Conservation (phyloP, 2,329 filamentous ascomycete species). For the Claviceps monticola region DNA sequence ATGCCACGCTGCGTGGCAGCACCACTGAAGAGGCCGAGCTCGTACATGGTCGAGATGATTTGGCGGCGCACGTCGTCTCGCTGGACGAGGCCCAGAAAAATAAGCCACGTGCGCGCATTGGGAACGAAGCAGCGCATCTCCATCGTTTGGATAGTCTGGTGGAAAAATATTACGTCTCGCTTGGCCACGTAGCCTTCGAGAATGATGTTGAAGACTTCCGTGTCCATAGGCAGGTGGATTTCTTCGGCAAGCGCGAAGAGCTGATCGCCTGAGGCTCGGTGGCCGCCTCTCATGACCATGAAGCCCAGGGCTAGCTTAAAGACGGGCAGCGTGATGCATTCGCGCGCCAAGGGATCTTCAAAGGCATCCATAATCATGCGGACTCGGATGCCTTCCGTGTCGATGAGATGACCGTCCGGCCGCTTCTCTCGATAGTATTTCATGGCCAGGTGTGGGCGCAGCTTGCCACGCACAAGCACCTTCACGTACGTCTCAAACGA, state of each 20-base stretch:
- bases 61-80: conserved; percentile 39
- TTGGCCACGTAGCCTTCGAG: conserved; percentile 26
- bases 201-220: conserved; percentile 34
- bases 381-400: conserved; percentile 26
- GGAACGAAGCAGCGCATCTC: conserved; percentile 22
- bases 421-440: conserved; percentile 21
- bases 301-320: conserved; percentile 32
- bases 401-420: conserved; percentile 15
- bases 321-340: conserved; percentile 23
- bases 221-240: conserved; percentile 27
- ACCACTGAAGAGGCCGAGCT: conserved; percentile 27
- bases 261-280: conserved; percentile 18
- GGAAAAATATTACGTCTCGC: conserved; percentile 28
- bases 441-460: conserved; percentile 19
- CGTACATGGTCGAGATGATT: conserved; percentile 32
- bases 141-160: conserved; percentile 28
- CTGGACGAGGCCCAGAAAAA: conserved; percentile 39
- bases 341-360: conserved; percentile 18
- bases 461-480: conserved; percentile 23
- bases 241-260: conserved; percentile 25
- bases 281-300: conserved; percentile 22
- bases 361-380: conserved; percentile 26
- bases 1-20: conserved; percentile 22
- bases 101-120: conserved; percentile 32
- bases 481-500: conserved; percentile 29